These are phyloP conservation scores for Candida orba DNA, from an alignment of 805 yeast species.

Conservation along the genomic window DNA sequence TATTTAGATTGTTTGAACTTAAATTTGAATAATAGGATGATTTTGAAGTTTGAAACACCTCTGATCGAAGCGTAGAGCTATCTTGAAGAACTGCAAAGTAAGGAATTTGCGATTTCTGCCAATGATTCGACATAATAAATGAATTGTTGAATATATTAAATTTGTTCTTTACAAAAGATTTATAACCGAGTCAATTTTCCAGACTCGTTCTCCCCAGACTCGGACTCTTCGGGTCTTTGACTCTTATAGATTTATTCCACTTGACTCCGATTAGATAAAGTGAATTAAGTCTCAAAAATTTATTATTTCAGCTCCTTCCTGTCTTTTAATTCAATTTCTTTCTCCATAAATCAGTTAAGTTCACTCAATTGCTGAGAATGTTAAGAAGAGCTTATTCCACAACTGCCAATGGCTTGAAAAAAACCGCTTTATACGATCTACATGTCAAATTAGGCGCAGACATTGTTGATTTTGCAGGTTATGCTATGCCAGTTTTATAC, in stretches of 20 bases:
- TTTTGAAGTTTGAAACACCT: neutral
- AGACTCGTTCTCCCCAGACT: neutral
- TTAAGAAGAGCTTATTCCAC: conserved; percentile 22
- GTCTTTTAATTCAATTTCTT: too few species aligned
- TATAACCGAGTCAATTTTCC: neutral
- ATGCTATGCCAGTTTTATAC: conserved; percentile 88
- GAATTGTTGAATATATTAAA: too few species aligned
- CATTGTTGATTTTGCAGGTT: conserved; percentile 97
- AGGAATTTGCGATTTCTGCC: conserved; percentile 19
- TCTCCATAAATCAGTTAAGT: too few species aligned
- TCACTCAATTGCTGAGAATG: conserved; percentile 3
- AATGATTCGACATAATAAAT: conserved; percentile 6
- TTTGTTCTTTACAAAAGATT: too few species aligned
- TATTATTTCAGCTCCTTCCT: neutral
- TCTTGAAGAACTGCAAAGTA: conserved; percentile 20
- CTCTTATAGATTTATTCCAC: neutral
- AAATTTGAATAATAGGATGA: neutral
- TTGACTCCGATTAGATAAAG: neutral
- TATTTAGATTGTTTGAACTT: neutral
- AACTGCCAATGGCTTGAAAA: conserved; percentile 17
- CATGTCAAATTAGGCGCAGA: conserved; percentile 78
- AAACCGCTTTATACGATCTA: conserved; percentile 77
- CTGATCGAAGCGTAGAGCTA: neutral
- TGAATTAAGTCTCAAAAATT: neutral
- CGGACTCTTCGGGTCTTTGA: neutral